These are phyloP conservation scores for Stenogyne calaminthoides DNA, from an alignment of 305 asterid genomes.

Conservation along the genomic window DNA sequence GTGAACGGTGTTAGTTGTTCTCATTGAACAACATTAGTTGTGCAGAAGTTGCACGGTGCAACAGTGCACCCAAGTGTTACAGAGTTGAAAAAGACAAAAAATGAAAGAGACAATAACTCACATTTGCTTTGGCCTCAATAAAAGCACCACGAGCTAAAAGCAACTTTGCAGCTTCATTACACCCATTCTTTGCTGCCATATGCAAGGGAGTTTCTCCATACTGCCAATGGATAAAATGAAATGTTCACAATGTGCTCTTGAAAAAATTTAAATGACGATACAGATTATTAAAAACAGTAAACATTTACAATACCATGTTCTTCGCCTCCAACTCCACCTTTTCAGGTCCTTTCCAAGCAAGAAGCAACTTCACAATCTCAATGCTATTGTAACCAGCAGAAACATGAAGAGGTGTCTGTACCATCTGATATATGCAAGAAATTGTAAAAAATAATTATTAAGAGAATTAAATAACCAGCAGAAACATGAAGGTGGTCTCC, in stretches of 20 bases:
- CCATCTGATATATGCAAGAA: conserved; percentile 57
- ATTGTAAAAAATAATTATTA: neutral
- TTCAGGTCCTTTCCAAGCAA: conserved; percentile 75
- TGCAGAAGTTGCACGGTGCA: too few species aligned
- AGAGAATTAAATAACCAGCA: neutral
- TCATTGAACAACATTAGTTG: too few species aligned
- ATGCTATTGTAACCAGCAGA: conserved; percentile 85
- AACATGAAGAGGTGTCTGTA: conserved; percentile 91
- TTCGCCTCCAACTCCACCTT: conserved; percentile 82
- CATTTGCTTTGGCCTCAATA: conserved; percentile 93
- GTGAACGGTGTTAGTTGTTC: too few species aligned
- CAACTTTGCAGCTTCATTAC: conserved; percentile 77
- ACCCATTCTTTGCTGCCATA: conserved; percentile 98
- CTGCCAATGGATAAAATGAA: conserved; percentile 45
- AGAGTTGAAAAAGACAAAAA: conserved; percentile 15
- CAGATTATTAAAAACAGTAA: conserved; percentile 15
- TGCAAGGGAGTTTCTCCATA: conserved; percentile 97
- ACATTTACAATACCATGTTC: conserved; percentile 65
- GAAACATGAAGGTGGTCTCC: neutral
- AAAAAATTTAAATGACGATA: conserved; percentile 24
- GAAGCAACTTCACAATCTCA: conserved; percentile 72
- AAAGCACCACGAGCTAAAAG: conserved; percentile 85
- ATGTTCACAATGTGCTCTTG: conserved; percentile 11
- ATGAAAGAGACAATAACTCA: conserved; percentile 35
- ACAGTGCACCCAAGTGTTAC: too few species aligned